Evolutionary conservation across 108 stramenopile species (phyloP).

Genomic region (Cyclotella choctawhatcheeana): DNA sequence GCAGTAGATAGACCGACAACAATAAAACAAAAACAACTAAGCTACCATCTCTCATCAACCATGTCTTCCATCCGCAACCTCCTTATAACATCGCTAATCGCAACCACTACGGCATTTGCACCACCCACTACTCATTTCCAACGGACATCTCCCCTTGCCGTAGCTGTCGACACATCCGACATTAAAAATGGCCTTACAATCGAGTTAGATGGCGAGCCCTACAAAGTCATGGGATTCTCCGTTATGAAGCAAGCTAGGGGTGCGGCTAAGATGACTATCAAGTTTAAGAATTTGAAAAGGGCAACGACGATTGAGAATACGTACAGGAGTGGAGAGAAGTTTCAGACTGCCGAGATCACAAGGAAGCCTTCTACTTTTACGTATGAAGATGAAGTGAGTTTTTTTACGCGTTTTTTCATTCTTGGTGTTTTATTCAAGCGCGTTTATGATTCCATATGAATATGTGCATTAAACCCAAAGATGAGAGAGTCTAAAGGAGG

Average conservation of each 20-base stretch:
- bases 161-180: conserved; percentile 89
- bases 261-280: conserved; percentile 90
- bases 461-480: too few relatives aligned
- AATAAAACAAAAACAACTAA: too few relatives aligned
- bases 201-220: conserved; percentile 91
- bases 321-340: conserved; percentile 92
- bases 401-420: not conserved
- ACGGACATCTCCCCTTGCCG: conserved; percentile 43
- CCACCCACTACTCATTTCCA: conserved; percentile 7
- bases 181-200: conserved; percentile 96
- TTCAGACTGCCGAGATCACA: conserved; percentile 88
- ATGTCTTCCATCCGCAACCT: conserved; percentile 25
- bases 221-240: conserved; percentile 87
- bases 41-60: too few relatives aligned
- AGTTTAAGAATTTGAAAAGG: conserved; percentile 93
- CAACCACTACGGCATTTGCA: conserved; percentile 28
- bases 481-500: too few relatives aligned
- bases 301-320: conserved; percentile 95
- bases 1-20: too few relatives aligned
- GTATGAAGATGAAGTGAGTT: conserved; percentile 81
- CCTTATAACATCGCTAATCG: conserved; percentile 27
- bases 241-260: conserved; percentile 95
- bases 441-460: not conserved
- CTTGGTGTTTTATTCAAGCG: not conserved
- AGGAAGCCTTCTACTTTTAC: conserved; percentile 85